Percentiles rank a stretch among this genome's conserved stretches.
Evolutionary conservation across 768 basidiomycete species (phyloP).

Genomic region (Suillus alpinus): DNA sequence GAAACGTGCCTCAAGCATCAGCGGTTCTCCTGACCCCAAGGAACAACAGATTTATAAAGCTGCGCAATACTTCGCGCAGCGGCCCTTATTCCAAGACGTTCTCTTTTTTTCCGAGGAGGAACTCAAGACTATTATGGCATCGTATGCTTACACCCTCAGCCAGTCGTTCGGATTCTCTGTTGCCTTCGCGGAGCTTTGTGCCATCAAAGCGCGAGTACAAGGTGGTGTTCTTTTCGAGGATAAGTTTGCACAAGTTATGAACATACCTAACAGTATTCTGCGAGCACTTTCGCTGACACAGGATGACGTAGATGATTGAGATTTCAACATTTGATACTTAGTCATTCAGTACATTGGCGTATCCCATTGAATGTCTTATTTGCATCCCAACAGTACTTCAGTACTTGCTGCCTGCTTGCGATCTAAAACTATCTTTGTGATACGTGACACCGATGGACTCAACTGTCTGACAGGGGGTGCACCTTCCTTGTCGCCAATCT

Average conservation of each 20-base stretch:
- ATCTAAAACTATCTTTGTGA: background rate
- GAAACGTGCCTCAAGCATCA: conserved; percentile 1
- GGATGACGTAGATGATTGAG: conserved; percentile 5
- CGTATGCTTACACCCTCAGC: conserved; percentile 44
- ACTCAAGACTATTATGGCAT: conserved; percentile 45
- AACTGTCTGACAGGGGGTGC: conserved; percentile 71
- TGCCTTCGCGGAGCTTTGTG: conserved; percentile 51
- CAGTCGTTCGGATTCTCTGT: conserved; percentile 48
- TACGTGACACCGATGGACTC: background rate
- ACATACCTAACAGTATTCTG: conserved; percentile 16
- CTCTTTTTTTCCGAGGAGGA: conserved; percentile 30
- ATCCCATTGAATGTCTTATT: background rate
- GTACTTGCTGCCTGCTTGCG: background rate
- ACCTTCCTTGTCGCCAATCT: conserved; percentile 90
- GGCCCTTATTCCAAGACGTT: conserved; percentile 14
- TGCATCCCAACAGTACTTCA: background rate
- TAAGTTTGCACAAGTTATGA: conserved; percentile 26
- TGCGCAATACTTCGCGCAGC: conserved; percentile 21
- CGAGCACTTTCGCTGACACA: conserved; percentile 19
- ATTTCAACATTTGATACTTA: background rate
- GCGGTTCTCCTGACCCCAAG: conserved; percentile 23
- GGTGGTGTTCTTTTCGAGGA: conserved; percentile 18
- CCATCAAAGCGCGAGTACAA: conserved; percentile 50
- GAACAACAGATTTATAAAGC: conserved; percentile 16
- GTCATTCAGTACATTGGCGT: background rate